Conservation (phyloP, 1,284 basidiomycete species). For the Xerocomus minutiporus region DNA sequence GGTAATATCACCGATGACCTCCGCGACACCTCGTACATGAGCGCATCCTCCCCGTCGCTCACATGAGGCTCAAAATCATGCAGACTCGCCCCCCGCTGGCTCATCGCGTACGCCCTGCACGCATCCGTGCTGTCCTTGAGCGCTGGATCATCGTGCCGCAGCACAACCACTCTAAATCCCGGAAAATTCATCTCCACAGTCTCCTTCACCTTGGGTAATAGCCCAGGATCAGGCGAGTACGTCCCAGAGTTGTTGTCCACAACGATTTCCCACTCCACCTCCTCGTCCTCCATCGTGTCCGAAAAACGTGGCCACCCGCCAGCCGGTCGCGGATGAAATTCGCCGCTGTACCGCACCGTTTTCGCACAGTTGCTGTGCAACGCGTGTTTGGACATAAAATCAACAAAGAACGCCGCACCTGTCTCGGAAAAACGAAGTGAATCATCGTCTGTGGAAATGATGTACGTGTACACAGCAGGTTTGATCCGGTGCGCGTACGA, state of each 20-base stretch:
- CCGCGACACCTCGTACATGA: conserved; percentile 32
- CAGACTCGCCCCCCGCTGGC: conserved; percentile 48
- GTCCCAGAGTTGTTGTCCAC: conserved; percentile 77
- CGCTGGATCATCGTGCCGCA: conserved; percentile 55
- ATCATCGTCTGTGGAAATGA: conserved; percentile 65
- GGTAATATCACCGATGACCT: background rate
- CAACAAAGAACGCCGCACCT: conserved; percentile 74
- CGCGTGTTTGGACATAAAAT: conserved; percentile 73
- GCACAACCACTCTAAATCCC: conserved; percentile 53
- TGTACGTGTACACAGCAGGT: conserved; percentile 74
- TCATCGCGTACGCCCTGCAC: conserved; percentile 59
- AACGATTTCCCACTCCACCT: conserved; percentile 65
- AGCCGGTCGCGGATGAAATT: conserved; percentile 70
- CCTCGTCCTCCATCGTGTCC: conserved; percentile 49
- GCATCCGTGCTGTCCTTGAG: conserved; percentile 57
- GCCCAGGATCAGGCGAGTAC: conserved; percentile 57
- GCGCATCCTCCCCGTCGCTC: conserved; percentile 48
- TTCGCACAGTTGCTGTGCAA: conserved; percentile 51
- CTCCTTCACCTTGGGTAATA: conserved; percentile 52
- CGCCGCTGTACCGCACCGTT: conserved; percentile 65
- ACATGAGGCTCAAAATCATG: conserved; percentile 62
- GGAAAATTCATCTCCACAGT: conserved; percentile 67
- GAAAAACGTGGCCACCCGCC: conserved; percentile 64
- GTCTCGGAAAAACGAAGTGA: conserved; percentile 75
- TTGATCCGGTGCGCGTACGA: conserved; percentile 54